These are phyloP conservation scores for Helotiales sp. DNA, from an alignment of 2,329 filamentous ascomycete genomes.

Conservation along the genomic window DNA sequence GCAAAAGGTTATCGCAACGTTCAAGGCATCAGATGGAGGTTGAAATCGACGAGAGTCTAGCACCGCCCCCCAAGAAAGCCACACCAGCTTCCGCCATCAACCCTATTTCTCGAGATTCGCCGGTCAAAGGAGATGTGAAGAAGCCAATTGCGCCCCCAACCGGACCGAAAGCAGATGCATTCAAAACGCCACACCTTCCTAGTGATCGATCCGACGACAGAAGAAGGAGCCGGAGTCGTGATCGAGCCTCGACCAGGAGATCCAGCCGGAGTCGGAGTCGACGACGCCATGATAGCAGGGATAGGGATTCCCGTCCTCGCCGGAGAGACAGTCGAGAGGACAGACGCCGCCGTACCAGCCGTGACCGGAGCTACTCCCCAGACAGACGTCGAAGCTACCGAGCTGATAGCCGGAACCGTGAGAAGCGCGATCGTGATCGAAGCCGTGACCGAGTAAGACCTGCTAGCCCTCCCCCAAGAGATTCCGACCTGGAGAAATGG, in stretches of 20 bases:
- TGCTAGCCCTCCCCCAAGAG: conserved; percentile 16
- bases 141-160: conserved; percentile 31
- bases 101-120: conserved; percentile 40
- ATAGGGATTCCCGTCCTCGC: conserved; percentile 32
- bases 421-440: conserved; percentile 27
- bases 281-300: conserved; percentile 34
- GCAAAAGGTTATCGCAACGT: conserved; percentile 39
- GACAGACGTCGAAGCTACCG: conserved; percentile 38
- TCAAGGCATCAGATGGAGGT: conserved; percentile 42
- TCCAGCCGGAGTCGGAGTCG: conserved; percentile 36
- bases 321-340: conserved; percentile 41
- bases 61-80: conserved; percentile 43
- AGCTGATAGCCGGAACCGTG: conserved; percentile 32
- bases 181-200: conserved; percentile 31
- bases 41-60: conserved; percentile 43
- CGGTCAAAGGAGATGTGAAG: conserved; percentile 38
- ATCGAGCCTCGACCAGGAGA: conserved; percentile 34
- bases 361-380: conserved; percentile 32
- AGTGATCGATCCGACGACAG: conserved; percentile 21
- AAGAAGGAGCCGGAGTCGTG: conserved; percentile 37
- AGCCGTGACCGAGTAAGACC: conserved; percentile 33
- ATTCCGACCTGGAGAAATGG: conserved; percentile 43
- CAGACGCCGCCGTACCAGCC: conserved; percentile 31
- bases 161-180: conserved; percentile 30
- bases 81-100: conserved; percentile 43